These are phyloP conservation scores for Penicillium antarcticum DNA, from an alignment of 495 filamentous ascomycete genomes.

Conservation along the genomic window DNA sequence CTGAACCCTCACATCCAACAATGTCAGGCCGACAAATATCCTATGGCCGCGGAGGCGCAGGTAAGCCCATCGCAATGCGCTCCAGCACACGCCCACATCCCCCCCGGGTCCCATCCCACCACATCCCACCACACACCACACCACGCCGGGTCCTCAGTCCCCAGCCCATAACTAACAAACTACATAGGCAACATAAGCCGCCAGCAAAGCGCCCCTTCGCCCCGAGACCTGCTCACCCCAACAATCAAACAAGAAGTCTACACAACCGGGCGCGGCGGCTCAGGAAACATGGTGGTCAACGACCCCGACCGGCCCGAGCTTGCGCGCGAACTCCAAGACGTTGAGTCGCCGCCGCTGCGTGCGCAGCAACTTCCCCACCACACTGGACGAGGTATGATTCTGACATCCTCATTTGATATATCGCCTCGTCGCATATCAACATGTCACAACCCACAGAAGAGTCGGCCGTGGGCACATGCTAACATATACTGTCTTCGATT, in stretches of 20 bases:
- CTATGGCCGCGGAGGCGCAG: slow-evolving; percentile 55
- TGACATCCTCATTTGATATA: no score
- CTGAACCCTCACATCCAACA: background rate
- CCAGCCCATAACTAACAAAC: background rate
- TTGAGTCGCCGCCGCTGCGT: slow-evolving; percentile 55
- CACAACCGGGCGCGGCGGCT: slow-evolving; percentile 75
- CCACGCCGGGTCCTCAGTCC: background rate
- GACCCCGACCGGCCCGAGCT: slow-evolving; percentile 61
- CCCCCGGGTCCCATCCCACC: no score
- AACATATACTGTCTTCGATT: background rate
- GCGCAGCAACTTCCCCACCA: slow-evolving; percentile 41
- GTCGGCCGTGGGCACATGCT: background rate
- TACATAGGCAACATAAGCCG: slow-evolving; percentile 69
- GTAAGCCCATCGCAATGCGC: slow-evolving; percentile 24
- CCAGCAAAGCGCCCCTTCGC: slow-evolving; percentile 45
- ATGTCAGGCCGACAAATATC: slow-evolving; percentile 40
- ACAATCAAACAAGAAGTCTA: slow-evolving; percentile 77
- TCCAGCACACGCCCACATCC: background rate
- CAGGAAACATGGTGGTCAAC: slow-evolving; percentile 73
- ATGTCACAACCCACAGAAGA: no score
- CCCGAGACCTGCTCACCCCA: slow-evolving; percentile 71
- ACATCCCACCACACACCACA: no score
- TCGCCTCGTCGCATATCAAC: no score
- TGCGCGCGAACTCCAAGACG: slow-evolving; percentile 78
- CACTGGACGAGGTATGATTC: slow-evolving; percentile 43